Evolutionary conservation across 1,139 yeast species (phyloP).

Genomic region (Taphrina confusa): DNA sequence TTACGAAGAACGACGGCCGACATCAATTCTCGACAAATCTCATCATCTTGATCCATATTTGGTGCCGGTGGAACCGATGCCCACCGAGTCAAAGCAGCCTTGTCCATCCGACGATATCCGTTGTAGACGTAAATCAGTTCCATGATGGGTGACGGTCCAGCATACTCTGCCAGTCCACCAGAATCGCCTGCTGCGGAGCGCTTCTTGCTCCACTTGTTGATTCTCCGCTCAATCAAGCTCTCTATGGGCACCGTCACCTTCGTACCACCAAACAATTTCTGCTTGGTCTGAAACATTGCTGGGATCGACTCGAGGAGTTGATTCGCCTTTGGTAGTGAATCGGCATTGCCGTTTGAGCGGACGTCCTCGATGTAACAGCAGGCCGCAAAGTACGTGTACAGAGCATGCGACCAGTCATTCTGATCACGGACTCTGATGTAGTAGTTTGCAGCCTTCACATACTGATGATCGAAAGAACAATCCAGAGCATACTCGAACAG

Average conservation of each 20-base stretch:
- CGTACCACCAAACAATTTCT: constrained; percentile 61
- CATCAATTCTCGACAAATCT: constrained; percentile 24
- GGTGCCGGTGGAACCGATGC: constrained; percentile 22
- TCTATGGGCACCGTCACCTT: constrained; percentile 86
- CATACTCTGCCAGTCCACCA: constrained; percentile 62
- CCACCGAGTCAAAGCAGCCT: constrained; percentile 13
- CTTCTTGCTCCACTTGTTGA: constrained; percentile 58
- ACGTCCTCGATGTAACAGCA: constrained; percentile 70
- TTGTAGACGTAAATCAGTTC: constrained; percentile 91
- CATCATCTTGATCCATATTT: constrained; percentile 31
- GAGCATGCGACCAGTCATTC: constrained; percentile 90
- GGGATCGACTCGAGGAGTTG: constrained; percentile 62
- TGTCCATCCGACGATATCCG: constrained; percentile 78
- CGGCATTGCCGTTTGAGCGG: constrained; percentile 45
- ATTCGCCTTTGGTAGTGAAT: constrained; percentile 52
- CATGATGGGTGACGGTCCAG: constrained; percentile 83
- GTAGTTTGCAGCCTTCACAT: constrained; percentile 77
- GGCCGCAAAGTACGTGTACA: constrained; percentile 83
- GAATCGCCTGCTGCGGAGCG: constrained; percentile 37
- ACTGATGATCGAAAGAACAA: constrained; percentile 71
- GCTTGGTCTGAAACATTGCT: constrained; percentile 57
- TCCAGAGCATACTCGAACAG: constrained; percentile 84
- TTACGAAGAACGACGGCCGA: constrained; percentile 35
- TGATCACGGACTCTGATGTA: constrained; percentile 68
- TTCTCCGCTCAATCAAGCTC: constrained; percentile 72